phyloP scores from a whole-genome alignment of 768 basidiomycete species.

The Exidia glandulosa region DNA sequence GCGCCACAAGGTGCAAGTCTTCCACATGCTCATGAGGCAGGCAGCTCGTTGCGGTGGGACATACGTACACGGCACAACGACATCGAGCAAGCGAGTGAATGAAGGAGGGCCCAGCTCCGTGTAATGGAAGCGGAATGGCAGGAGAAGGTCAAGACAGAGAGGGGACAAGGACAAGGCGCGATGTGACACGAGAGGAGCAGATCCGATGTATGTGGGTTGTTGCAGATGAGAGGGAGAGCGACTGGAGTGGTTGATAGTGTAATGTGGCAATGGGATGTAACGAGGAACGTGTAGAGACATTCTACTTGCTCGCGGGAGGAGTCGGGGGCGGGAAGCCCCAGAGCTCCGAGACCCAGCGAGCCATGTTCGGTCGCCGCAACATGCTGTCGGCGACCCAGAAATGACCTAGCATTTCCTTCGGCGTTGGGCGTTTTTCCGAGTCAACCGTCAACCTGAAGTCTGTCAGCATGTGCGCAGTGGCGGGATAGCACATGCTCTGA shows the following conservation, averaged over 20 bases:
- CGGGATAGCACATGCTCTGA: not conserved
- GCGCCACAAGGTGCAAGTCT: too few species aligned
- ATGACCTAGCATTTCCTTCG: slow-evolving; percentile 72
- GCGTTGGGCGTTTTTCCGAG: slow-evolving; percentile 58
- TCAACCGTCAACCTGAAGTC: slow-evolving; percentile 56
- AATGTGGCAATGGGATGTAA: not conserved
- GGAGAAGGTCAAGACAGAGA: too few species aligned
- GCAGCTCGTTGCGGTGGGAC: too few species aligned
- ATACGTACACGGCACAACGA: too few species aligned
- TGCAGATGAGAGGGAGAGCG: not conserved
- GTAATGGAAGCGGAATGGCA: too few species aligned
- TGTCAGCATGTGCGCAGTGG: slow-evolving; percentile 6
- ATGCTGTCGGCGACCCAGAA: slow-evolving; percentile 72
- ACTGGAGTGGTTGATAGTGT: not conserved
- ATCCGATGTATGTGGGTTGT: too few species aligned
- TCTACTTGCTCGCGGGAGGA: not conserved
- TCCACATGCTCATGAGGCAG: too few species aligned
- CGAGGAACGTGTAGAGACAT: not conserved
- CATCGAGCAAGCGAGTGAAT: too few species aligned
- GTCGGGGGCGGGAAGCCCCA: slow-evolving; percentile 40
- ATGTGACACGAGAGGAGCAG: too few species aligned
- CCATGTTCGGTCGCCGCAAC: slow-evolving; percentile 81
- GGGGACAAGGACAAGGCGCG: too few species aligned
- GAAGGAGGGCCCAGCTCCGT: too few species aligned
- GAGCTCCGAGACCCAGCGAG: slow-evolving; percentile 74